Evolutionary conservation across 306 rosid species (phyloP).

Genomic region (Morella rubra): DNA sequence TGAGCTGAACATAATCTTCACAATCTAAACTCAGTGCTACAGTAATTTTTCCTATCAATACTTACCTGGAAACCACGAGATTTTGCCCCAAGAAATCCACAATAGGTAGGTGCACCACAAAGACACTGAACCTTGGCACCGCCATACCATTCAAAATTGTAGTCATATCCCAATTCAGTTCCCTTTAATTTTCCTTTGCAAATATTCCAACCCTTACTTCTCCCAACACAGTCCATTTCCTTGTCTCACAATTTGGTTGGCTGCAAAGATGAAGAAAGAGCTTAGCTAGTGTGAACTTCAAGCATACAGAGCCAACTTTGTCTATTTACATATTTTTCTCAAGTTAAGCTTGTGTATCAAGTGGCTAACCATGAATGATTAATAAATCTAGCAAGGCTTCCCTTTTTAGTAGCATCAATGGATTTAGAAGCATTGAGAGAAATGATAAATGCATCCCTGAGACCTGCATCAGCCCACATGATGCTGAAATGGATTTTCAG

Average conservation of each 20-base stretch:
- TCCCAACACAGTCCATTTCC: constrained; percentile 96
- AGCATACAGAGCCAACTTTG: constrained; percentile 26
- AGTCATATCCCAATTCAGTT: constrained; percentile 85
- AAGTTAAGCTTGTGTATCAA: constrained; percentile 21
- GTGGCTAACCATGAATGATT: constrained; percentile 91
- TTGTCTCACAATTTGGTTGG: constrained; percentile 92
- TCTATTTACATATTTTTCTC: constrained; percentile 12
- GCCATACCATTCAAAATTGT: constrained; percentile 98
- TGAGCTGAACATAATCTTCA: not conserved
- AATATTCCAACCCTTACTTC: constrained; percentile 97
- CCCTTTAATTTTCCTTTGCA: constrained; percentile 85
- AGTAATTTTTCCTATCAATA: constrained; percentile 10
- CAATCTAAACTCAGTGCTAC: constrained; percentile 13
- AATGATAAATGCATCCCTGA: constrained; percentile 87
- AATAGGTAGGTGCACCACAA: constrained; percentile 86
- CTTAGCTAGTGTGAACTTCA: constrained; percentile 36
- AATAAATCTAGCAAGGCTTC: constrained; percentile 91
- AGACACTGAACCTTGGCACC: constrained; percentile 96
- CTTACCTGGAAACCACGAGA: constrained; percentile 94
- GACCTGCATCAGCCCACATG: constrained; percentile 57
- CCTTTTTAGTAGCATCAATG: constrained; percentile 92
- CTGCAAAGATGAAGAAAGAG: constrained; percentile 51
- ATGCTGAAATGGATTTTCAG: constrained; percentile 22
- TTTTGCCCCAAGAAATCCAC: constrained; percentile 95
- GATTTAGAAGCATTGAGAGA: constrained; percentile 87